Evolutionary conservation across 495 filamentous ascomycete genomes (phyloP), one percentile per base, ranked within the genome.

Genomic region (Trichoderma reesei): DNA sequence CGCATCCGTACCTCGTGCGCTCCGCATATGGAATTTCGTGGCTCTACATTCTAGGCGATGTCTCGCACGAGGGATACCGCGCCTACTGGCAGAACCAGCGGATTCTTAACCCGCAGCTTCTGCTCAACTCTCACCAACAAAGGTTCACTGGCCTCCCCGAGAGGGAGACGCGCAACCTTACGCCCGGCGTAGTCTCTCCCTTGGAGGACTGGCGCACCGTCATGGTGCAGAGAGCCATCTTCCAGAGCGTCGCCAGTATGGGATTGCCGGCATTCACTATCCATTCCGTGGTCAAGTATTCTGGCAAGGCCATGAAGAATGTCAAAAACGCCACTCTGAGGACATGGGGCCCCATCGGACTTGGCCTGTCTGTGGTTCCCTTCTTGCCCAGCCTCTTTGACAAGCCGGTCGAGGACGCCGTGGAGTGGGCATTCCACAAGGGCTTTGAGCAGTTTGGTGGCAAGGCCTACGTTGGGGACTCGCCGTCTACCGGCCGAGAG

Each of bases 181-280:
- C 65, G 33, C 76, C 78, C 5, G 79, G 78, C 0, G 76, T 73
- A 13, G 84, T 98, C n/a, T 79, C 90, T 16, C 83, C 90, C 18
- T 79, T 96, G 18, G 91, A 98, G 68, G 93, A 98, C 72, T 98
- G 90, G 66, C 79, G 92, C 16, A 86, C 90, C 64, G 88, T 97
- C 9, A 95, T 96, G 92, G 88, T 84, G 41, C 89, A 98, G 78
- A 80, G 94, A 33, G 91, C 86, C 1, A 79, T 96, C 5, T 98
- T 98, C 73, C 94, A 98, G 78, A 83, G 83, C 67, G 62, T 98
- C 59, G 94, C 94, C 3, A 88, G 84, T 71, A 98, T 98, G 94
- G 94, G 89, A 9, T 71, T 97, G 65, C 94, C 94, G 3, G 94
- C 94, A 0, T 90, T 98, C 64, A 98, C 94, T 0, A 97, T 98